phyloP scores from a whole-genome alignment of 129 eudicot genomes.

The Escallonia rubra region DNA sequence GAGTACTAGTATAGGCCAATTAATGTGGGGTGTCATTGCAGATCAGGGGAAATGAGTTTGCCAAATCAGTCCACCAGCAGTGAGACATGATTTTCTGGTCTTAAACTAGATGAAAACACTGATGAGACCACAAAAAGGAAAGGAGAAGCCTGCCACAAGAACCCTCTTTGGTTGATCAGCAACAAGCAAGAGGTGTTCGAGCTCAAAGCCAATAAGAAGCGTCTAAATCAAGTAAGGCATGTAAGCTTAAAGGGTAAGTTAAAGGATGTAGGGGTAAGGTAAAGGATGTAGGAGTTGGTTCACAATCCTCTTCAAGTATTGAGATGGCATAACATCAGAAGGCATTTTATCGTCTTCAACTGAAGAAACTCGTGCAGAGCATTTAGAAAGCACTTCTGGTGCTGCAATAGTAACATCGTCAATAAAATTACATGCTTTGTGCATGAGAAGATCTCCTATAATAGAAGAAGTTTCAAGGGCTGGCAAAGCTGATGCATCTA shows the following conservation, averaged over 20 bases:
- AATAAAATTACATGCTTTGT: slow-evolving; percentile 36
- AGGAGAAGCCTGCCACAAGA: slow-evolving; percentile 13
- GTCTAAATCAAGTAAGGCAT: slow-evolving; percentile 1
- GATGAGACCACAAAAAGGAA: slow-evolving; percentile 27
- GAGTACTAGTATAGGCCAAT: slow-evolving; percentile 58
- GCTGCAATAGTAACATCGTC: slow-evolving; percentile 19
- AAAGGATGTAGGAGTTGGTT: slow-evolving; percentile 19
- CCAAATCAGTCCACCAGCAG: slow-evolving; percentile 64
- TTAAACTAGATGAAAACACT: slow-evolving; percentile 55
- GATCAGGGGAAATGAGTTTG: slow-evolving; percentile 60
- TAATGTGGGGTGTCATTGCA: slow-evolving; percentile 71
- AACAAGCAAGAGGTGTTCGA: background rate
- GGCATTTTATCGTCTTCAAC: slow-evolving; percentile 8
- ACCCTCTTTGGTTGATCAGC: background rate
- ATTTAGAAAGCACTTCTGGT: slow-evolving; percentile 20
- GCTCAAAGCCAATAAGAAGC: slow-evolving; percentile 12
- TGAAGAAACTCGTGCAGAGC: slow-evolving; percentile 16
- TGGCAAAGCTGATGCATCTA: slow-evolving; percentile 30
- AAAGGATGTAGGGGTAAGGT: slow-evolving; percentile 16
- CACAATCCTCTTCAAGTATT: slow-evolving; percentile 32
- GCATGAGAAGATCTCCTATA: slow-evolving; percentile 53
- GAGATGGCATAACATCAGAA: slow-evolving; percentile 21
- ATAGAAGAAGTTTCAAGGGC: slow-evolving; percentile 30
- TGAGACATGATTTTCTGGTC: slow-evolving; percentile 85
- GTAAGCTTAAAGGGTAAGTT: slow-evolving; percentile 28